Evolutionary conservation across 2,329 filamentous ascomycete genomes (phyloP), one percentile per base, ranked within the genome.

Genomic region (Cytospora piceicola): DNA sequence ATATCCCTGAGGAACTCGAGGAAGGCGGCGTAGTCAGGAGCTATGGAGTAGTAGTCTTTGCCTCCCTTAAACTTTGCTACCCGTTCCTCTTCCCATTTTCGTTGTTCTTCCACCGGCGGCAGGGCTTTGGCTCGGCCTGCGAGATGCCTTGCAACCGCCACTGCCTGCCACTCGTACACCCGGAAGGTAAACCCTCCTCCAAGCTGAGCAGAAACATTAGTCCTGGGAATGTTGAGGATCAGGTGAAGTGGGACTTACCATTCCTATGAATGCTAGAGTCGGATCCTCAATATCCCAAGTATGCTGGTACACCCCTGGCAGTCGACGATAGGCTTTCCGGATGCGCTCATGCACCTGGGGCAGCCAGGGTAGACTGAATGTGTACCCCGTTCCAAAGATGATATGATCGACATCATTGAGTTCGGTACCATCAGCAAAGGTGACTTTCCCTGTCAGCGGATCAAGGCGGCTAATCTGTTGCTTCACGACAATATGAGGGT

Each of bases 351-450:
- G 76, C 0, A 86, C 76, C 1, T 81, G 69, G 0, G 81, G 80
- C 8, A 86, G 70, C 70, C 84, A 88, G 0, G 84, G 85, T 0
- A 87, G 73, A 2, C 82, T 84, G 80, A 85, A 88, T 0, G 80
- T 81, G 70, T 87, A 88, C 0, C 86, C 86, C 0, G 86, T 88
- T 4, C 83, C 85, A 63, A 88, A 86, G 51, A 88, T 81, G 32
- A 88, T 78, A 60, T 83, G 73, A 68, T 89, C 85, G 11, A 88
- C 80, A 6, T 81, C 76, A 0, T 79, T 71, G 0, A 85, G 73
- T 0, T 70, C 75, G 0, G 79, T 80, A 0, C 84, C 84, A 58
- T 88, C 83, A 54, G 79, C 78, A 59, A 88, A 87, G 36, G 80
- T 75, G 0, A 87, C 78, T 0, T 75, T 77, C 24, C 80, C 74